These are phyloP conservation scores for Bryum argenteum DNA, from an alignment of 225 moss, liverwort and hornwort genomes.

Conservation along the genomic window DNA sequence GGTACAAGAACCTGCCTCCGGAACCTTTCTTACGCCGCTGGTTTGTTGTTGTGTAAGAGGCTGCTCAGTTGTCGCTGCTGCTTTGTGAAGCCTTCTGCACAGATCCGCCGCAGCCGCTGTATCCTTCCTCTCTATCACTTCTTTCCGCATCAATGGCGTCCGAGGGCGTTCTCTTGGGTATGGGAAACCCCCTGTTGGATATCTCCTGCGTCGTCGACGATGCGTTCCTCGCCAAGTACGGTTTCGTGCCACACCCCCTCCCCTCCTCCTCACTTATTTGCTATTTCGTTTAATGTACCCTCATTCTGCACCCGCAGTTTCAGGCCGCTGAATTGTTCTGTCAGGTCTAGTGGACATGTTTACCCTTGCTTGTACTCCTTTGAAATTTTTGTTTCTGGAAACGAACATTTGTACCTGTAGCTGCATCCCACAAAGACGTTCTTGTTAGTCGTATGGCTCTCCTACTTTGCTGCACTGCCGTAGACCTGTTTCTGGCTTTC, in stretches of 20 bases:
- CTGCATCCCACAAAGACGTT: background rate
- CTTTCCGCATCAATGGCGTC: constrained; percentile 46
- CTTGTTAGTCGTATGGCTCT: background rate
- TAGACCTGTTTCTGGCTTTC: background rate
- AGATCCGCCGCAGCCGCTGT: constrained; percentile 31
- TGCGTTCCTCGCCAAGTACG: constrained; percentile 43
- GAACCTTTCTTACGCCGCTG: background rate
- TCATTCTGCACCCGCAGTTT: background rate
- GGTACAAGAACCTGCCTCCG: constrained; percentile 19
- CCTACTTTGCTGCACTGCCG: background rate
- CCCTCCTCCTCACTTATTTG: too few relatives aligned
- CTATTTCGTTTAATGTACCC: background rate
- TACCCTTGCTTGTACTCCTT: too few relatives aligned
- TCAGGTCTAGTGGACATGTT: too few relatives aligned
- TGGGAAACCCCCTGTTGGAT: constrained; percentile 63
- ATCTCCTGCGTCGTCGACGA: constrained; percentile 60
- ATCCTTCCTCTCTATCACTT: background rate
- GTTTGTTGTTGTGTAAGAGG: constrained; percentile 2
- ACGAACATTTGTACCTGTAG: background rate
- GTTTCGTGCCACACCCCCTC: background rate
- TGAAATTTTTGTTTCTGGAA: background rate
- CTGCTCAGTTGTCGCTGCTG: background rate
- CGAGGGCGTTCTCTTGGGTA: constrained; percentile 53
- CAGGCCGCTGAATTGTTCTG: background rate
- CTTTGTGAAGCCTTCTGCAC: constrained; percentile 12